These are phyloP conservation scores for Cymodocea nodosa DNA, from an alignment of 116 monocot genomes.

Conservation along the genomic window DNA sequence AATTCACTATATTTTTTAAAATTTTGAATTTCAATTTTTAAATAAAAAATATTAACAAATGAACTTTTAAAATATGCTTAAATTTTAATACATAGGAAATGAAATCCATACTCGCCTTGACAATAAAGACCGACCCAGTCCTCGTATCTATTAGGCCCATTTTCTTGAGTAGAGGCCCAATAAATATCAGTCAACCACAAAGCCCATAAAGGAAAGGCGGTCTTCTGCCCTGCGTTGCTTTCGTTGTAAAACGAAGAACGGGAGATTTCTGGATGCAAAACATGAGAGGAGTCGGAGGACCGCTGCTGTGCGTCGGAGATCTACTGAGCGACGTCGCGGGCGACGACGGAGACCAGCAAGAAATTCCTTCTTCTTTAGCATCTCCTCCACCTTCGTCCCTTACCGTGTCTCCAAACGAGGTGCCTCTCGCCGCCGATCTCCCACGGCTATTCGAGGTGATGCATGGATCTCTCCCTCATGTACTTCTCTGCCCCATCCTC, in stretches of 20 bases:
- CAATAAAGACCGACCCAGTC: too few species aligned
- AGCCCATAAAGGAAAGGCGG: not conserved
- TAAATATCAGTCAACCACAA: not conserved
- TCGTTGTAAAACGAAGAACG: not conserved
- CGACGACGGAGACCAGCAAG: conserved; percentile 13
- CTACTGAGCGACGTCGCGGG: conserved; percentile 78
- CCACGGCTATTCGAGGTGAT: conserved; percentile 53
- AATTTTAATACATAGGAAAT: too few species aligned
- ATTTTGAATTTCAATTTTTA: too few species aligned
- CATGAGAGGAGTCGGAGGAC: conserved; percentile 81
- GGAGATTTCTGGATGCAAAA: too few species aligned
- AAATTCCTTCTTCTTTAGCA: not conserved
- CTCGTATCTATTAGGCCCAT: too few species aligned
- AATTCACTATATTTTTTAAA: too few species aligned
- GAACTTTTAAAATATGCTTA: too few species aligned
- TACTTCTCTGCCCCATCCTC: not conserved
- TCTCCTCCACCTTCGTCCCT: not conserved
- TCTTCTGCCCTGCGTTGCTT: not conserved
- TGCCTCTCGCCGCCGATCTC: conserved; percentile 38
- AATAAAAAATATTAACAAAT: too few species aligned
- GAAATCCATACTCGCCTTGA: too few species aligned
- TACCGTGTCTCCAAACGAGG: not conserved
- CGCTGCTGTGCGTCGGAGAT: conserved; percentile 90
- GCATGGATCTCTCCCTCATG: not conserved
- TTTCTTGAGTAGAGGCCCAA: too few species aligned